Percentiles rank a stretch among this genome's conserved stretches.
phyloP scores from a whole-genome alignment of 2,329 filamentous ascomycete genomes.

The Penicillium psychrosexuale region DNA sequence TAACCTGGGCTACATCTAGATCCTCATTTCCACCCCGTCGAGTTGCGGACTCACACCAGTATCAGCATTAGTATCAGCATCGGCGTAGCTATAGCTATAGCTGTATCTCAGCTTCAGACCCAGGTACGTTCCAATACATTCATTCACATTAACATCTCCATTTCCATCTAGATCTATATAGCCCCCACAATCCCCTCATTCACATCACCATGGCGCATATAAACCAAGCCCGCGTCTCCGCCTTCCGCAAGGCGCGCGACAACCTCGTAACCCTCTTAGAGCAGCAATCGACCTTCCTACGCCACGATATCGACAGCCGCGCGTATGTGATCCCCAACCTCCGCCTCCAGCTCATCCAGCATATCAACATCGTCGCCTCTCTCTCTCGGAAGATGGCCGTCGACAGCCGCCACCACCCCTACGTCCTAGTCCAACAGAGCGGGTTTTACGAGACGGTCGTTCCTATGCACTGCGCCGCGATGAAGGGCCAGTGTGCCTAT shows the following conservation, averaged over 20 bases:
- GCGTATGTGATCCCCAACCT: background rate
- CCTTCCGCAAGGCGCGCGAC: background rate
- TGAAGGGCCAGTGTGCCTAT: background rate
- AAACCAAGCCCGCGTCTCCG: background rate
- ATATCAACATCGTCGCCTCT: background rate
- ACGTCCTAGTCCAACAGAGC: background rate
- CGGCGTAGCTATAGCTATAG: background rate
- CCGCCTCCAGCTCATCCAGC: background rate
- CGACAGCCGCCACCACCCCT: background rate
- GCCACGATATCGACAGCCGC: background rate
- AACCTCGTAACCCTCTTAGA: background rate
- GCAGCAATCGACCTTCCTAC: background rate
- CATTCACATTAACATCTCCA: background rate
- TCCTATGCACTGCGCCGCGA: slow-evolving; percentile 1
- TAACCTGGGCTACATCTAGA: background rate
- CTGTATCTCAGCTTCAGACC: background rate
- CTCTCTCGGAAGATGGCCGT: background rate
- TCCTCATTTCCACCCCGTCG: background rate
- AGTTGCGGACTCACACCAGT: background rate
- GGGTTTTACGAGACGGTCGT: background rate
- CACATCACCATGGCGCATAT: background rate
- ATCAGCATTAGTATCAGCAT: background rate
- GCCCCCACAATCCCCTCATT: no score
- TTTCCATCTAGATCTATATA: background rate
- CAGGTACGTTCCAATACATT: background rate